Base-by-base conservation (phyloP, 345 rosid genomes). In the Eucalyptus guilfoylei region DNA sequence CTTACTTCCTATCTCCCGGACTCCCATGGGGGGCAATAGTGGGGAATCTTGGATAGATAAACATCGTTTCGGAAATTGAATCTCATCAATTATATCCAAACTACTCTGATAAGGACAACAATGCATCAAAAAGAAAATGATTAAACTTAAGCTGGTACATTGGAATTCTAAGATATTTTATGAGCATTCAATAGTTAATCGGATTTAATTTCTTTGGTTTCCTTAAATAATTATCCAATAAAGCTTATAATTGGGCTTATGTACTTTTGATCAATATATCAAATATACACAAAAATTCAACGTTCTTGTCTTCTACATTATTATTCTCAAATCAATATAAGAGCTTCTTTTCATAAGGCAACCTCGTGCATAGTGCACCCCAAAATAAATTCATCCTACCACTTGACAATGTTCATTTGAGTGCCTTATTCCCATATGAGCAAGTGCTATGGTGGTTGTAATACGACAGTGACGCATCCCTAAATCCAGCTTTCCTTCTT, bases 401-500 rank as follows among this genome's bases (percentile, higher is more conserved):
- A 24, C 62, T 24, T 55, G 28, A 55, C 12, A 55, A 24, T 55
- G 30, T 55, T 55, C 28, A 55, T 24, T 24, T 55, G 62, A 55
- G 30, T 55, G 28, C 30, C 30, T 55, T 55, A 55, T 55, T 55
- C 12, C 62, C 62, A 55, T 55, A 23, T 55, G 28, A 24, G 3
- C 28, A 23, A 24, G 28, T 24, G 28, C 62, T 24, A 55, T 10
- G 28, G 1, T 24, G 28, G 13, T 24, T 55, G 13, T 55, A 24
- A 2, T 55, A 55, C 0, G 3, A 24, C 6, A 55, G 13, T 1
- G 28, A 54, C 0, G 2, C 1, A 11, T 54, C 60, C 10, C 60
- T 9, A 54, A 54, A 54, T 54, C 11, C 26, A 21, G 28, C 60
- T 54, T 54, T 21, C 26, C 24, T 54, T 23, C 1, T 55, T 55